These are phyloP conservation scores for Lactarius deliciosus DNA, from an alignment of 768 basidiomycete species.

Conservation along the genomic window DNA sequence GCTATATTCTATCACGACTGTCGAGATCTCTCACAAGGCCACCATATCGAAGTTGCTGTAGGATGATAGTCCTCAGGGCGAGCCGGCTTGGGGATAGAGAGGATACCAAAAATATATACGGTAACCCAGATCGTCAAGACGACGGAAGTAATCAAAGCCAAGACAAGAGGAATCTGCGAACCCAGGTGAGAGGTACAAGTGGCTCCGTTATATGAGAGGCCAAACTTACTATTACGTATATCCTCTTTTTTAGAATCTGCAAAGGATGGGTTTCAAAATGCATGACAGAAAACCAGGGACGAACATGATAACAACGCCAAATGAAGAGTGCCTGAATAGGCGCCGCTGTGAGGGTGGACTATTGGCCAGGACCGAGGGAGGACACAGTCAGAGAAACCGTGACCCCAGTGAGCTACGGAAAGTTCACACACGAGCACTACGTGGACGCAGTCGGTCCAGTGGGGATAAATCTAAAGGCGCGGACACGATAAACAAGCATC, in stretches of 20 bases:
- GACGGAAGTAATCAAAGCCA: not conserved
- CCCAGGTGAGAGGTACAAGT: not conserved
- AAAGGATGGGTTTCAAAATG: not conserved
- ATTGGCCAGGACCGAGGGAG: not conserved
- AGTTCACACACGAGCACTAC: slow-evolving; percentile 13
- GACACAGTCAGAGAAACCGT: not conserved
- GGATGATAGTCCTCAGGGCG: not conserved
- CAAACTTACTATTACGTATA: slow-evolving; percentile 18
- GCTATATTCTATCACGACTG: not conserved
- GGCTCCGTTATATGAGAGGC: not conserved
- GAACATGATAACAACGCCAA: slow-evolving; percentile 18
- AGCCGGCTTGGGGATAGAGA: not conserved
- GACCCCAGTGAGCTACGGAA: not conserved
- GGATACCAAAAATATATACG: slow-evolving; percentile 1
- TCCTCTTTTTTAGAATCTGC: slow-evolving; percentile 16
- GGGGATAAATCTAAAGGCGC: not conserved
- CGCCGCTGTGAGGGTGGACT: slow-evolving; percentile 11
- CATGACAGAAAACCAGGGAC: not conserved
- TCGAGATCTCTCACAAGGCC: slow-evolving; percentile 17
- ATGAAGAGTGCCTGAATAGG: slow-evolving; percentile 24
- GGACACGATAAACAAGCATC: not conserved
- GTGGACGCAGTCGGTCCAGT: slow-evolving; percentile 19
- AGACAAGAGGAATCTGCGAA: slow-evolving; percentile 15
- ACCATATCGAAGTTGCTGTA: not conserved
- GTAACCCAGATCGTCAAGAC: slow-evolving; percentile 12